Conservation (phyloP, 345 rosid species). For the Citrus inodora region DNA sequence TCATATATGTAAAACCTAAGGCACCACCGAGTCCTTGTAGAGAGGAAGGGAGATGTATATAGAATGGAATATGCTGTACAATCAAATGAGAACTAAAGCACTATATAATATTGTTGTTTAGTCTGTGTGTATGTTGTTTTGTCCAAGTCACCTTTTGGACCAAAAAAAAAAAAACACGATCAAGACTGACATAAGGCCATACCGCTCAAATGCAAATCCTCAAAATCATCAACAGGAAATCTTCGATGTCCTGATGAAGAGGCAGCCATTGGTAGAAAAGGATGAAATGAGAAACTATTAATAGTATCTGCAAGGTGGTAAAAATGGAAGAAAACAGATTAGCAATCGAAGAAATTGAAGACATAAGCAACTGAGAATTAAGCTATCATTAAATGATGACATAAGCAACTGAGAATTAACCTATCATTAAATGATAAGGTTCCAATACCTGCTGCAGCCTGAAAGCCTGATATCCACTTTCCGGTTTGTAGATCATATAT, state of each 20-base stretch:
- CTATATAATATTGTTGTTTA: not conserved
- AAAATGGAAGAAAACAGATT: slow-evolving; percentile 5
- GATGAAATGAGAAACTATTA: slow-evolving; percentile 84
- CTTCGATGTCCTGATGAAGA: slow-evolving; percentile 94
- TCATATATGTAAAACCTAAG: not conserved
- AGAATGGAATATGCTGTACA: not conserved
- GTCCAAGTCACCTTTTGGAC: not conserved
- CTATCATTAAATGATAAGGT: not conserved
- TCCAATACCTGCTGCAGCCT: slow-evolving; percentile 76
- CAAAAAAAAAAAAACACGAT: not conserved
- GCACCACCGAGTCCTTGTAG: not conserved
- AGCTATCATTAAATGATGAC: not conserved
- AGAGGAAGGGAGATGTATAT: not conserved
- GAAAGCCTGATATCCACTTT: slow-evolving; percentile 83
- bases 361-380: not conserved
- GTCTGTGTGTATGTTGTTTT: not conserved
- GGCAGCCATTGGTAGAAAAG: slow-evolving; percentile 87
- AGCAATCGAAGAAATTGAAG: slow-evolving; percentile 3
- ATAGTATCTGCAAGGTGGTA: slow-evolving; percentile 60
- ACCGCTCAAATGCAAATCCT: slow-evolving; percentile 46
- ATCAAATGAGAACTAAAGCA: not conserved
- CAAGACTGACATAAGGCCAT: slow-evolving; percentile 2
- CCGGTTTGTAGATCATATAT: slow-evolving; percentile 89
- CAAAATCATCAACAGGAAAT: slow-evolving; percentile 54
- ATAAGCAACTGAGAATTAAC: not conserved